Evolutionary conservation across 2,329 filamentous ascomycete genomes (phyloP), one percentile per base, ranked within the genome.

Genomic region (Metarhizium brunneum): DNA sequence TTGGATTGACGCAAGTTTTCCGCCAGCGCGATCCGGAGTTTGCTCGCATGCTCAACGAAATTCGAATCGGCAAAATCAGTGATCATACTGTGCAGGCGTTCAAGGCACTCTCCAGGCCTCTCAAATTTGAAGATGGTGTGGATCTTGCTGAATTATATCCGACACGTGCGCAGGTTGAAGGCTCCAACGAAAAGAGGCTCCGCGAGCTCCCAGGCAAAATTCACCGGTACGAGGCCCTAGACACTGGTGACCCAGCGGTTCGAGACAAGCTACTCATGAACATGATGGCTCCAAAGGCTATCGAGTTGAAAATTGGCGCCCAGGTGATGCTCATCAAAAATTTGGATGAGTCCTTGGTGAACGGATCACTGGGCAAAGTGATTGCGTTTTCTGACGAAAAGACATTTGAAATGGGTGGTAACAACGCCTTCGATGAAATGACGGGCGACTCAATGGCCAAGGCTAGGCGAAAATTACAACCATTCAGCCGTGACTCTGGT

Each of bases 311-410:
- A 70, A 86, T 94, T 59, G 90, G 91, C 10, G 90, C 94, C 0
- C 95, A 99, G 68, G 95, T 99, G 48, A 99, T 99, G 94, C 77
- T 99, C n/a, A 96, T 99, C 77, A 99, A 99, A 71, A 99, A 99
- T 64, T 86, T 97, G 73, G 94, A 99, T 66, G 90, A 96, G 43
- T 86, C 83, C 0, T 79, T 99, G 0, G 94, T 97, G 62, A 99
- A 99, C 66, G 94, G 94, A 4, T 95, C 92, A 0, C 78, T 99
- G 10, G 94, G 94, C 29, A 92, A 88, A 58, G 87, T 99, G 4
- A 79, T 73, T 56, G 70, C 64, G 5, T 73, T 73, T 56, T 69
- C 71, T 3, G 71, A 73, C 42, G 70, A 72, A 56, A 69, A 66
- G 54, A 69, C 69, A 0, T 73, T 71, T 42, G 68, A 71, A 32